Evolutionary conservation across 2,329 filamentous ascomycete species (phyloP), one percentile per base, ranked within the genome.

Genomic region (Trichoderma guizhouense): DNA sequence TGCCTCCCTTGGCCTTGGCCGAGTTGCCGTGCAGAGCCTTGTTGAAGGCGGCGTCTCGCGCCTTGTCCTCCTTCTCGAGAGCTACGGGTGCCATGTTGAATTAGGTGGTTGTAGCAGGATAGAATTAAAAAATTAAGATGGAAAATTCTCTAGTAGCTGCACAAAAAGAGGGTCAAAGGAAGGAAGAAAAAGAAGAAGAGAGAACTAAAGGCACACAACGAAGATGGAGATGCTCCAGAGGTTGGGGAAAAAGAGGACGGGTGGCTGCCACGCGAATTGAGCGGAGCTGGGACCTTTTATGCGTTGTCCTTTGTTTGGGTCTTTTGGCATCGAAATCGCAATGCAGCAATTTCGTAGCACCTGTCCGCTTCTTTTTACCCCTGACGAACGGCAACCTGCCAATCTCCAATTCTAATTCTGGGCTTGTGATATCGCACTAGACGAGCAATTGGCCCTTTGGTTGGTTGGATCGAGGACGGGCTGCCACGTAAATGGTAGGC

Each of bases 1-100:
- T 88, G 76, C 93, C 93, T 79, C 92, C 93, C 71, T 86, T 84
- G 58, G 89, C 89, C 79, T 90, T 83, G 64, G 93, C 86, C 69
- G 93, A 94, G 74, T 81, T 82, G 79, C 88, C 93, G 83, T 98
- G 95, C 86, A 97, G 87, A 76, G 90, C 93, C 85, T 94, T 93
- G 87, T 93, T 95, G 88, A 97, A 97, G 76, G 89, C 92, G 75
- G 93, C 93, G 92, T 97, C 94, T 77, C 94, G 93, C 79, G 84
- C 81, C 82, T 95, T 92, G 81, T 97, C 90, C 84, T 97, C 93
- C 51, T 69, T 64, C 65, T 73, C 72, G 18, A 73, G 69, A 39
- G 43, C 26, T 30, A 30, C 34, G 43, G 69, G 21, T 39, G 72
- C 65, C 72, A 73, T 73, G 64, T 64, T 69, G 72, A 73, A 72